A percentile compares a stretch with the other conserved stretches of the same genome.
phyloP scores from a whole-genome alignment of 1,139 yeast genomes.

The Yamadazyma atmosphaerica region DNA sequence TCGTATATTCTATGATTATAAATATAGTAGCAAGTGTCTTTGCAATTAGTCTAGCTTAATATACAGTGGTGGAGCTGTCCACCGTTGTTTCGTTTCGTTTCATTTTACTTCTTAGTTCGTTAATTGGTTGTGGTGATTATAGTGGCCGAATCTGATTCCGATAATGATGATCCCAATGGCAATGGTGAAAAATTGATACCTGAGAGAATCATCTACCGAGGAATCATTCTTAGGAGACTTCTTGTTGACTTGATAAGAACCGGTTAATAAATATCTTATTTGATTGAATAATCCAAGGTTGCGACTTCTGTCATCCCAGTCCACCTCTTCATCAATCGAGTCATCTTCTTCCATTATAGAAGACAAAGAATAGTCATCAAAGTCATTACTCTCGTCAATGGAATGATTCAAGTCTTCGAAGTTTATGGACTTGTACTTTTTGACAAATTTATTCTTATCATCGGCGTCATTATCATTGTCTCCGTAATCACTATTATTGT shows the following conservation, averaged over 20 bases:
- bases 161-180: constrained; percentile 46
- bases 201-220: constrained; percentile 42
- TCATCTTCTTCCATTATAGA: constrained; percentile 4
- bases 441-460: constrained; percentile 1
- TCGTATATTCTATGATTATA: not conserved
- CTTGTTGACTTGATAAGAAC: constrained; percentile 22
- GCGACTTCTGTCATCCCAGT: constrained; percentile 16
- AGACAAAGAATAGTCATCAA: not conserved
- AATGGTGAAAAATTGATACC: constrained; percentile 44
- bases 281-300: constrained; percentile 36
- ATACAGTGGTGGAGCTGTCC: constrained; percentile 1
- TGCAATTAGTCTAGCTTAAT: not conserved
- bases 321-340: constrained; percentile 16
- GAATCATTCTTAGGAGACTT: constrained; percentile 21
- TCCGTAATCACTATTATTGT: constrained; percentile 3
- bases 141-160: constrained; percentile 40
- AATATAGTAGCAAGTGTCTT: not conserved
- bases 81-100: not conserved
- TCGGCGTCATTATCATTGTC: constrained; percentile 11
- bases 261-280: constrained; percentile 38
- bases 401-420: constrained; percentile 10
- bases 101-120: not conserved
- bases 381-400: not conserved
- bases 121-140: constrained; percentile 10
- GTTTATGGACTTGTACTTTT: constrained; percentile 9